Percentiles rank a stretch among this genome's conserved stretches.
Conservation (phyloP, 2,329 filamentous ascomycete genomes). For the Aplosporella prunicola region DNA sequence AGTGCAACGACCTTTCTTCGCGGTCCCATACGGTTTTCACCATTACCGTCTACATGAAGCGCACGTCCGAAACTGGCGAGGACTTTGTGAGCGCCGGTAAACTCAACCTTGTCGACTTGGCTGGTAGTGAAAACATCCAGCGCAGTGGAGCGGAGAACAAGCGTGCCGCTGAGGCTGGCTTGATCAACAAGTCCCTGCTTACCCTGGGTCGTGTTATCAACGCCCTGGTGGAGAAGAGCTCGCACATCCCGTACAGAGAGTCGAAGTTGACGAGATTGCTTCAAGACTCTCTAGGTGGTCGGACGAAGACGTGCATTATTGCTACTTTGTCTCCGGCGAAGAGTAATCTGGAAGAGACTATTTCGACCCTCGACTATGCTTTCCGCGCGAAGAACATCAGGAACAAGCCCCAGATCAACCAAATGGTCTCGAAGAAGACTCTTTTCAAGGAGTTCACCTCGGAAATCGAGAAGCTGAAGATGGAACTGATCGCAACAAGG, state of each 20-base stretch:
- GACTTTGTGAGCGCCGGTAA: slow-evolving; percentile 88
- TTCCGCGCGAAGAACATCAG: slow-evolving; percentile 97
- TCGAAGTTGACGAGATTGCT: slow-evolving; percentile 91
- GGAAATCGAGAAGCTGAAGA: slow-evolving; percentile 92
- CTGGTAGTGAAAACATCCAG: slow-evolving; percentile 95
- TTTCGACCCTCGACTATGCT: slow-evolving; percentile 94
- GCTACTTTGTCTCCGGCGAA: slow-evolving; percentile 91
- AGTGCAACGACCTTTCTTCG: slow-evolving; percentile 96
- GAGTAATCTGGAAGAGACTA: slow-evolving; percentile 93
- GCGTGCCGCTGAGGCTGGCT: slow-evolving; percentile 82
- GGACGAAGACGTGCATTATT: slow-evolving; percentile 97
- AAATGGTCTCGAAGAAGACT: slow-evolving; percentile 85
- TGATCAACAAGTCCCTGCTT: slow-evolving; percentile 96
- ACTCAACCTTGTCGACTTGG: slow-evolving; percentile 90
- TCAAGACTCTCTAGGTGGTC: slow-evolving; percentile 91
- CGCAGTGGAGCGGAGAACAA: slow-evolving; percentile 97
- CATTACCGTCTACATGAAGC: slow-evolving; percentile 83
- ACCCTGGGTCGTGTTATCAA: slow-evolving; percentile 96
- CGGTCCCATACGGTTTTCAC: slow-evolving; percentile 97
- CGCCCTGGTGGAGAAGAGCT: slow-evolving; percentile 78
- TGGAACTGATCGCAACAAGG: slow-evolving; percentile 82
- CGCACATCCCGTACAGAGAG: slow-evolving; percentile 87
- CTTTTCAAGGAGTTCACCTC: slow-evolving; percentile 78
- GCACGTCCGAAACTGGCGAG: slow-evolving; percentile 70
- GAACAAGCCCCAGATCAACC: slow-evolving; percentile 94